phyloP scores from a whole-genome alignment of 345 rosid species.

The Lagerstroemia speciosa region DNA sequence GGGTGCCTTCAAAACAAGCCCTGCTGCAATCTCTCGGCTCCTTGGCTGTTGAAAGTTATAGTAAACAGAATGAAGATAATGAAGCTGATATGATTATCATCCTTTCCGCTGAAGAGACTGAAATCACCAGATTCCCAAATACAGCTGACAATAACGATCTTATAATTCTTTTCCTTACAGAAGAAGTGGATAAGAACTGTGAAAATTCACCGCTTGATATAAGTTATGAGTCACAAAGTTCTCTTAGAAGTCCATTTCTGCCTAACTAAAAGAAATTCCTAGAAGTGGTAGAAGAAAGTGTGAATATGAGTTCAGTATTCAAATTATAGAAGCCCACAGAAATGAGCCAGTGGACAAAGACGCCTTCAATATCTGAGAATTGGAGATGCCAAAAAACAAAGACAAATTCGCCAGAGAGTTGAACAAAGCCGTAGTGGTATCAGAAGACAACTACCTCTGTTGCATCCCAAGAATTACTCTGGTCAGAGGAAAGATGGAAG shows the following conservation, averaged over 20 bases:
- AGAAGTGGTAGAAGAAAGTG: neutral
- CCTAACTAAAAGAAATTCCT: slow-evolving; percentile 2
- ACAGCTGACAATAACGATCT: neutral
- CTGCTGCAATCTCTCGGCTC: neutral
- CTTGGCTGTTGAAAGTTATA: slow-evolving; percentile 4
- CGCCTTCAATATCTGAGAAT: slow-evolving; percentile 53
- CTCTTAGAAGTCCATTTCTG: slow-evolving; percentile 2
- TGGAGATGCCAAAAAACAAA: slow-evolving; percentile 18
- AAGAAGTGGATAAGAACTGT: neutral
- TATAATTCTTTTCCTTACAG: neutral
- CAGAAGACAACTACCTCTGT: slow-evolving; percentile 4
- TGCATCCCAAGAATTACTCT: neutral
- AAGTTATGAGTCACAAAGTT: neutral
- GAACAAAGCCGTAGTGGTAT: slow-evolving; percentile 28
- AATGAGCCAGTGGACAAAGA: neutral
- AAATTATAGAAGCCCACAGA: neutral
- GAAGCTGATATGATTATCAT: slow-evolving; percentile 2
- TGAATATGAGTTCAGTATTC: neutral
- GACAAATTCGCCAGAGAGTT: slow-evolving; percentile 41
- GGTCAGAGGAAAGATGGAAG: neutral
- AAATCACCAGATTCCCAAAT: neutral
- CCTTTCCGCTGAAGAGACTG: neutral
- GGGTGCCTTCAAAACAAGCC: slow-evolving; percentile 9
- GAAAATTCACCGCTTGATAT: neutral
- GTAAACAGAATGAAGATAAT: neutral